Base-by-base conservation (phyloP, 2,329 filamentous ascomycete genomes). In the Exserohilum rostratum region DNA sequence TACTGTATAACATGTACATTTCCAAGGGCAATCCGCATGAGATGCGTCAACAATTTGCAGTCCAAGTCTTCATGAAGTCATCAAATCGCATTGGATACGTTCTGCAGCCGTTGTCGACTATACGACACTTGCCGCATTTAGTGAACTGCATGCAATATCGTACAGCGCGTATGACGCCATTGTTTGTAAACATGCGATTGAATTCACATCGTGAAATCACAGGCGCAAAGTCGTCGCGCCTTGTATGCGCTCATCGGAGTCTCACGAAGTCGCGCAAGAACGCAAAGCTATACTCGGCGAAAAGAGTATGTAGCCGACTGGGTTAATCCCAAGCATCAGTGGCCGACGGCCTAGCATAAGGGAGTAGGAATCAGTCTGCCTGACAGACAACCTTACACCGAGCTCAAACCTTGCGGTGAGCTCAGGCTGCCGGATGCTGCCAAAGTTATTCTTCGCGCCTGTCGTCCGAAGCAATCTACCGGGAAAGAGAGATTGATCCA, bases 331-430 rank as follows among this genome's bases (percentile, higher is more conserved):
- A 85, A 89, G 88, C 90, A 85, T 93, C 90, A 96, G 80, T 66
- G 85, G 87, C 89, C 90, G 82, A 96, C 87, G 90, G 89, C 85
- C 90, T 95, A 84, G 86, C 90, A 85, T 86, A 91, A 91, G 84
- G 86, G 90, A 87, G 62, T 57, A 64, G 71, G 68, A 74, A 75
- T 75, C 66, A 74, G 70, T 68, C 67, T 66, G 69, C 70, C 72
- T 68, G 68, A 61, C 64, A 60, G 39, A 62, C 64, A 58, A 55
- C 62, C 67, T 45, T 67, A 63, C 66, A 70, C 73, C 71, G 71
- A 75, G 70, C 69, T 75, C 73, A 63, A 73, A 71, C 70, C 70
- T 63, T 54, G 42, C 60, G 68, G 69, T 58, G 64, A 74, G 63
- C 68, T 75, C 72, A 85, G 84, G 85, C 83, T 82, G 73, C 69